Percentiles rank a stretch among this genome's conserved stretches.
Evolutionary conservation across 139 green algal genomes (phyloP).

Genomic region (Asterochloris erici): DNA sequence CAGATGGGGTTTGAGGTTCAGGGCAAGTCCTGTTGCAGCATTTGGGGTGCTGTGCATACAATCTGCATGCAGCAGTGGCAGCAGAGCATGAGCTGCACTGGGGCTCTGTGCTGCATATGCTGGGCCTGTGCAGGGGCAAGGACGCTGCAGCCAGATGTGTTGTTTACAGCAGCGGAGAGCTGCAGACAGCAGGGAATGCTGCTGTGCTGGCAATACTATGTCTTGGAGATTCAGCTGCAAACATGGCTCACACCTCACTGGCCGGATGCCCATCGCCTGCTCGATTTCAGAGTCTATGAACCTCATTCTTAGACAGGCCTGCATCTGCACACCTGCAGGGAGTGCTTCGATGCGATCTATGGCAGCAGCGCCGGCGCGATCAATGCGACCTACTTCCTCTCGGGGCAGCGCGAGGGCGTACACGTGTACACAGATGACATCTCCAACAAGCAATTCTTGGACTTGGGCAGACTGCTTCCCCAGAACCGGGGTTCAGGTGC

Average conservation of each 20-base stretch:
- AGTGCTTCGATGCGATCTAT: conserved; percentile 86
- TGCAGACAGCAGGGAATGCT: too few relatives aligned
- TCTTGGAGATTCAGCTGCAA: too few relatives aligned
- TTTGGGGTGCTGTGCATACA: neutral
- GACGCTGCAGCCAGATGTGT: too few relatives aligned
- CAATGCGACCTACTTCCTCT: conserved; percentile 85
- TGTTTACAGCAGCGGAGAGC: too few relatives aligned
- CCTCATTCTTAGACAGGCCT: neutral
- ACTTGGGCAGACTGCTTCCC: conserved; percentile 49
- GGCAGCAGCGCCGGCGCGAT: conserved; percentile 79
- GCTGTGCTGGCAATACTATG: too few relatives aligned
- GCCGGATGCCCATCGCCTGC: too few relatives aligned
- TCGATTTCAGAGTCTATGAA: too few relatives aligned
- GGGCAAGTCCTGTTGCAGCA: neutral
- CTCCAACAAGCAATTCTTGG: conserved; percentile 63
- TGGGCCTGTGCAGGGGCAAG: too few relatives aligned
- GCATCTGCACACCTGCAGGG: conserved; percentile 4
- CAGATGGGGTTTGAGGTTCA: neutral
- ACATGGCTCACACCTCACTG: too few relatives aligned
- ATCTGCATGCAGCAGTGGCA: neutral
- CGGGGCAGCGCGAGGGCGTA: conserved; percentile 53
- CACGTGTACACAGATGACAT: conserved; percentile 82
- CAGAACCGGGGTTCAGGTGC: neutral
- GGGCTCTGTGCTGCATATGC: too few relatives aligned
- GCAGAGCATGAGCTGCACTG: too few relatives aligned